Evolutionary conservation across 257 asterid genomes (phyloP), one percentile per base, ranked within the genome.

Genomic region (Phtheirospermum japonicum): DNA sequence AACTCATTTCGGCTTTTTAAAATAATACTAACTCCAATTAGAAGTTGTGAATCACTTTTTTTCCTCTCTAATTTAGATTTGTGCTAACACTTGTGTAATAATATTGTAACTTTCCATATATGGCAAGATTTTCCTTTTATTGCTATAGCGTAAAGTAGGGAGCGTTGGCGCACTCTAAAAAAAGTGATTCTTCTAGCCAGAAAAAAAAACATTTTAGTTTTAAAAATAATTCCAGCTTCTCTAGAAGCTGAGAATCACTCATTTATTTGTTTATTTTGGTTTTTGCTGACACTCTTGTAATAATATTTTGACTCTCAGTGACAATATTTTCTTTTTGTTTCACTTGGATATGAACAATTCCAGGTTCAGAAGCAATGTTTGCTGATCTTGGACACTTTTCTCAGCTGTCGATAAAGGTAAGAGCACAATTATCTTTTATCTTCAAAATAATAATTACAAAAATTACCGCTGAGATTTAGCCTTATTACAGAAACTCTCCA

Each of bases 291-390:
- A 0, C 14, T 9, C n/a, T 39, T 39, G 49, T 42, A 42, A 23
- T 23, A 23, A 23, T 23, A 23, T 23, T 67, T 6, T 17, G 31
- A 53, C 54, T 70, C n/a, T 75, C 36, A 34, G 11, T 36, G 13
- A 37, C 65, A 39, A 23, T 18, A 52, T 66, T 64, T 50, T 64
- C 68, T 18, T 66, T 43, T 43, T 37, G 11, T 40, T 13, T n/a
- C 26, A 50, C 30, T 50, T 18, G 28, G 4, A 5, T 14, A 17
- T 48, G 43, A 12, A 40, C 32, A 37, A 54, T 66, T 66, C 60
- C 94, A 90, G 98, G 98, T 75, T 91, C 98, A 5, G 98, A 91
- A 81, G 98, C 98, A 34, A 91, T 91, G 98, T 91, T 85, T 77
- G 98, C 98, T 61, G 98, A 91, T 78, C 92, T 91, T 0, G 98